Evolutionary conservation across 331 rosid genomes (phyloP), one percentile per base, ranked within the genome.

Genomic region (Acacia pycnantha): DNA sequence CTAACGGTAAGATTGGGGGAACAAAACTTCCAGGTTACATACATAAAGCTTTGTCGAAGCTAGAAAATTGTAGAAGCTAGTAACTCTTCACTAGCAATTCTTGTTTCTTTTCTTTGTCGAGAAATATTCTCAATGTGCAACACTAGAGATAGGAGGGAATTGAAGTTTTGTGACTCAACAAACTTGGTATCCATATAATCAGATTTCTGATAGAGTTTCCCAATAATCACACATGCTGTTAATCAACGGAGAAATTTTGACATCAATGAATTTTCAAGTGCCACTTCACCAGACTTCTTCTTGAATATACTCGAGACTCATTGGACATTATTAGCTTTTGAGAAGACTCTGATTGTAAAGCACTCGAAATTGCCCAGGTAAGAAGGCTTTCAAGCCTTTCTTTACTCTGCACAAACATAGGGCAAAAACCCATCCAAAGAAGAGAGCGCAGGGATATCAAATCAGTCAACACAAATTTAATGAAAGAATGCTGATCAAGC

Each of bases 191-290:
- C 87, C 79, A 66, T 12, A 80, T 75, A 68, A 64, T 79, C 67
- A 58, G 79, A 79, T 77, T 79, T 90, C 74, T 76, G 40, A 75
- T 82, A 79, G 83, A 90, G 87, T 84, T 83, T 90, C 81, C 94
- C 97, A 51, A 87, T 84, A 84, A 93, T 90, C 78, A 89, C 86
- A 22, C 91, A 80, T 40, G 97, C 98, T 77, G 89, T 82, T 66
- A 95, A 87, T 98, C 98, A 95, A 14, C 89, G 92, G 51, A 93
- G 79, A 77, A 93, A 79, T 78, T 87, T 88, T 19, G 88, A 88
- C 72, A 84, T 77, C 85, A 92, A 67, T 3, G 89, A 88, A 80
- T 88, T 85, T 46, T 88, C 86, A 1, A 9, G 67, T 66, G 82
- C 83, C 61, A 83, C 82, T 47, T 87, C 92, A 75, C 79, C 74